Base-by-base conservation (phyloP, 2,329 filamentous ascomycete species). In the Fusarium tuaranense region DNA sequence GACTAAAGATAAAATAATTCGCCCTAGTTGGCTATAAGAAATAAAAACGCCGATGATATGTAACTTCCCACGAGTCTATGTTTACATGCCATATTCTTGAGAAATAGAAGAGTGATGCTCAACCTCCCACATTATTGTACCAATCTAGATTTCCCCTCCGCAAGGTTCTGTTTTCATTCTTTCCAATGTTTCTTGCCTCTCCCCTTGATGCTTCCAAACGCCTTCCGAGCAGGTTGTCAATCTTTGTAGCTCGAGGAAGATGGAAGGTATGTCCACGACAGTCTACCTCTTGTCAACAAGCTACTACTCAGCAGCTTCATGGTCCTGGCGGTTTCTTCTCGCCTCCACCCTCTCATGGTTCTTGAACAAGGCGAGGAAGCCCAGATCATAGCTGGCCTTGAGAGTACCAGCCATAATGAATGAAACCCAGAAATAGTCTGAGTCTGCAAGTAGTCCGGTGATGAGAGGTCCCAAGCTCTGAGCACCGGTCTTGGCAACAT, bases 401-500 rank as follows among this genome's bases (percentile, higher is more conserved):
- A 93, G 79, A 1, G 82, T 79, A 58, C 92, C 92, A 0, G 92
- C 92, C n/a, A 87, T 79, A 0, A 91, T 85, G 77, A 94, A 93
- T 0, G 89, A 88, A 2, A 91, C 84, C 84, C 92, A 91, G 77
- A 93, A 92, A 10, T 87, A 79, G 4, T 86, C 82, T 2, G 83
- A 83, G 2, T 86, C 86, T 0, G 90, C 90, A 53, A 94, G 78
- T 0, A 90, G 77, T n/a, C 93, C 93, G 0, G 92, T 93, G 20
- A 92, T 83, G 0, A 90, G 80, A 0, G 92, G 91, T 0, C 92
- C 92, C 2, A 89, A 78, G 67, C 89, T 92, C 79, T 92, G 89
- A 7, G 88, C 86, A 7, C 87, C 84, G 0, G 92, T 94, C 82
- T 93, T 94, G 32, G 92, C 88, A 1, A 92, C 89, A 72, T 94